Conservation (phyloP, 2,329 filamentous ascomycete species). For the Penicillium sp. region DNA sequence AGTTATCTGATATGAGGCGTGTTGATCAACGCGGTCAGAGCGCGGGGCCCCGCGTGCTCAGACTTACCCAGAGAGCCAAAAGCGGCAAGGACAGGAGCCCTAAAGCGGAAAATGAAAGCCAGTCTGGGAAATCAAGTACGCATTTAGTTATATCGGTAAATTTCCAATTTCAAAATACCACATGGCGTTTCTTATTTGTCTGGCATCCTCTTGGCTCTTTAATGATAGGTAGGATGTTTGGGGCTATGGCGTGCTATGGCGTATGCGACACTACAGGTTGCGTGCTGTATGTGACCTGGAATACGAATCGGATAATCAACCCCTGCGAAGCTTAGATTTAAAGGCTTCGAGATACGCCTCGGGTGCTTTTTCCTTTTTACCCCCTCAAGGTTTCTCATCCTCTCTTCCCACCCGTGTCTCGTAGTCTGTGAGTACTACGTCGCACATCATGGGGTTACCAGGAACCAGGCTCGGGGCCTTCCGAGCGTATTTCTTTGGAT, state of each 20-base stretch:
- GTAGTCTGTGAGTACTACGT: not conserved
- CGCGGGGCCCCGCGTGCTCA: no score
- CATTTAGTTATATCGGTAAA: no score
- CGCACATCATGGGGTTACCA: not conserved
- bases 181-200: not conserved
- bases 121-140: no score
- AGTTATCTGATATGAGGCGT: no score
- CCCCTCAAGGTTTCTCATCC: not conserved
- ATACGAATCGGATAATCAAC: not conserved
- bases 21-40: no score
- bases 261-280: conserved; percentile 16
- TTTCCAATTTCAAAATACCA: not conserved
- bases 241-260: conserved; percentile 23
- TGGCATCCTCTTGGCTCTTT: not conserved
- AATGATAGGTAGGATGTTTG: not conserved
- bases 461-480: conserved; percentile 21
- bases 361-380: not conserved
- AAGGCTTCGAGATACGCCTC: conserved; percentile 1
- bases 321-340: not conserved
- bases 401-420: not conserved
- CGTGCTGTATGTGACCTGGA: conserved; percentile 11
- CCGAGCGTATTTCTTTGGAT: conserved; percentile 24
- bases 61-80: no score
- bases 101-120: no score
- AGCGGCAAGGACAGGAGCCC: no score